phyloP scores from a whole-genome alignment of 2,329 filamentous ascomycete genomes.

The Sphaerostilbella broomeana region DNA sequence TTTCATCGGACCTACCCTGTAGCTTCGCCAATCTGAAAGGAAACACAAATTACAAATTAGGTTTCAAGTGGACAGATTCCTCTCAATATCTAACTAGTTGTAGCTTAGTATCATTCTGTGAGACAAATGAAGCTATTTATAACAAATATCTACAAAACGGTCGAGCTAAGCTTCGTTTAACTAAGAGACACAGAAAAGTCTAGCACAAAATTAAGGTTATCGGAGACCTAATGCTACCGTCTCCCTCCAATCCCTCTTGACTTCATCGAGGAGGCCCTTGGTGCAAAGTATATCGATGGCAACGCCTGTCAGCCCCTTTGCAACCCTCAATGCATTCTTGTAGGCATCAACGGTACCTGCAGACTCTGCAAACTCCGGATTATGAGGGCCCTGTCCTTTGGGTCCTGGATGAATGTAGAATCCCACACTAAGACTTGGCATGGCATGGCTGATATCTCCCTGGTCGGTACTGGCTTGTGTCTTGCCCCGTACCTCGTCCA shows the following conservation, averaged over 20 bases:
- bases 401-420: constrained; percentile 43
- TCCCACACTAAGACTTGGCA: constrained; percentile 47
- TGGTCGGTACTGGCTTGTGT: constrained; percentile 54
- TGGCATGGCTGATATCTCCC: constrained; percentile 50
- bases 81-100: too few species aligned
- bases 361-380: constrained; percentile 43
- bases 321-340: constrained; percentile 38
- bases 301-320: constrained; percentile 42
- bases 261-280: constrained; percentile 33
- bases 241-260: constrained; percentile 25
- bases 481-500: constrained; percentile 34
- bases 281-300: constrained; percentile 41
- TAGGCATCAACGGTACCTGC: constrained; percentile 44
- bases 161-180: too few species aligned
- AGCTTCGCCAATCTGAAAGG: too few species aligned
- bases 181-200: too few species aligned
- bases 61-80: too few species aligned
- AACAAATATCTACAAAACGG: too few species aligned
- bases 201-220: too few species aligned
- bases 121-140: too few species aligned
- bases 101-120: too few species aligned
- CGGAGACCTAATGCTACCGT: not conserved
- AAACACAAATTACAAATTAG: too few species aligned
- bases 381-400: constrained; percentile 39
- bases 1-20: too few species aligned